phyloP scores from a whole-genome alignment of 2,329 filamentous ascomycete species.

The Colletotrichum cereale region DNA sequence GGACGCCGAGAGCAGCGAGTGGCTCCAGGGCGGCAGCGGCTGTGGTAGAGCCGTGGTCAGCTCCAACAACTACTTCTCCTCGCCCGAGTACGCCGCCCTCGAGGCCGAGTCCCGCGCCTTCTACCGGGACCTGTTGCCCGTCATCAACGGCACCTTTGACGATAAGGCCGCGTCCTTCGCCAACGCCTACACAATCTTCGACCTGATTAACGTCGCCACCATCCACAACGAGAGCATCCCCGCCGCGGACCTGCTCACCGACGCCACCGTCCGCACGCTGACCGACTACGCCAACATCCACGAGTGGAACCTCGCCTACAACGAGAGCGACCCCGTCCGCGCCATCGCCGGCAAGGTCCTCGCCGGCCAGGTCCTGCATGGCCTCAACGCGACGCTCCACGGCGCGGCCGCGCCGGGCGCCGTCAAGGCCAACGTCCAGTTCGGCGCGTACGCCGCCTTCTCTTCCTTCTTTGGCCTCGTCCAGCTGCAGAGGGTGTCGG shows the following conservation, averaged over 20 bases:
- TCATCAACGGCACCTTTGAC: slow-evolving; percentile 66
- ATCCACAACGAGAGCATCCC: slow-evolving; percentile 74
- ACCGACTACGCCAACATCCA: slow-evolving; percentile 81
- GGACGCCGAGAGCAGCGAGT: slow-evolving; percentile 67
- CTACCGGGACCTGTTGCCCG: slow-evolving; percentile 65
- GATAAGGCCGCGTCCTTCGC: slow-evolving; percentile 63
- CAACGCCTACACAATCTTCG: slow-evolving; percentile 73
- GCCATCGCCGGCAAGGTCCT: slow-evolving; percentile 70
- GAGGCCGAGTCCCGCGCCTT: slow-evolving; percentile 70
- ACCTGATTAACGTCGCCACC: slow-evolving; percentile 69
- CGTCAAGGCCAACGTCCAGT: slow-evolving; percentile 64
- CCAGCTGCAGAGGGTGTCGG: slow-evolving; percentile 61
- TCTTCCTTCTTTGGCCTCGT: slow-evolving; percentile 73
- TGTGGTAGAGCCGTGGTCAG: slow-evolving; percentile 68
- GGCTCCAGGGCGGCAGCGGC: slow-evolving; percentile 70
- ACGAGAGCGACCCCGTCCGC: slow-evolving; percentile 75
- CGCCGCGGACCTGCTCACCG: slow-evolving; percentile 69
- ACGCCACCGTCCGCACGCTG: slow-evolving; percentile 71
- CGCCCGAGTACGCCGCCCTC: slow-evolving; percentile 58
- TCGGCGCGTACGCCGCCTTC: slow-evolving; percentile 73
- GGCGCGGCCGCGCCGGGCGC: slow-evolving; percentile 57
- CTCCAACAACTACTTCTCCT: slow-evolving; percentile 67
- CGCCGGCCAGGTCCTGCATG: slow-evolving; percentile 65
- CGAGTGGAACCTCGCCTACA: slow-evolving; percentile 88
- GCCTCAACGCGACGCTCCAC: slow-evolving; percentile 64